Base-by-base conservation (phyloP, 768 basidiomycete species). In the Macrocybe gigantea region DNA sequence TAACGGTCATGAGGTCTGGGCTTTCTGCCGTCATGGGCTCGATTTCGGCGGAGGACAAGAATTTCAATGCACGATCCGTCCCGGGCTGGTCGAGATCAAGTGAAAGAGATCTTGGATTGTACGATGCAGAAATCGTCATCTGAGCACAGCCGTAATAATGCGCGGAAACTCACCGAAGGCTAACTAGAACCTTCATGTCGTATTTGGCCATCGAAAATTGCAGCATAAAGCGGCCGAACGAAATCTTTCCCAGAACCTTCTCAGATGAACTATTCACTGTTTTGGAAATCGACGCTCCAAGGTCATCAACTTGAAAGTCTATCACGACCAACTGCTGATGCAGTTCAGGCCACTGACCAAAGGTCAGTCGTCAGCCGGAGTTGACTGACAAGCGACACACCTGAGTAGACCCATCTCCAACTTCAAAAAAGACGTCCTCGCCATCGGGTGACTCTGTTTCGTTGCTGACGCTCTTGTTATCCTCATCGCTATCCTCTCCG, bases 101-200 rank as follows among this genome's bases (percentile, higher is more conserved):
- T 8, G 80, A 77, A 44, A 97, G 67, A 10, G 89, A 83, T 50
- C 88, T 91, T 56, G 3, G 15, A 33, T 52, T 29, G 8, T 14
- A 56, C 51, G 46, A 45, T 30, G 15, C 33, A 5, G 36, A 32
- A 39, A 37, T 12, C 38, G 2, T 22, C 46, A 33, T 33, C 3
- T 22, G 22, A 22, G 22, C 22, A 22, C 22, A 22, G 22, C 22
- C 1, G 22, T 22, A 4, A n/a, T 2, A 39, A 5, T 33, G 9
- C 5, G n/a, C 22, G 41, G 22, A 46, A 48, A 41, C 71, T 47
- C 57, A 91, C 83, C 82, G 79, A 38, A 98, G 77, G 53, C 80
- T 82, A 38, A 98, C 72, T 56, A 87, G 83, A 30, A 96, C 90
- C 40, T 77, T 79, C 82, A 98, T 87, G 64, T 92, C 87, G 59